Evolutionary conservation across 2,329 filamentous ascomycete genomes (phyloP).

Genomic region (Pseudohalonectria lignicola): DNA sequence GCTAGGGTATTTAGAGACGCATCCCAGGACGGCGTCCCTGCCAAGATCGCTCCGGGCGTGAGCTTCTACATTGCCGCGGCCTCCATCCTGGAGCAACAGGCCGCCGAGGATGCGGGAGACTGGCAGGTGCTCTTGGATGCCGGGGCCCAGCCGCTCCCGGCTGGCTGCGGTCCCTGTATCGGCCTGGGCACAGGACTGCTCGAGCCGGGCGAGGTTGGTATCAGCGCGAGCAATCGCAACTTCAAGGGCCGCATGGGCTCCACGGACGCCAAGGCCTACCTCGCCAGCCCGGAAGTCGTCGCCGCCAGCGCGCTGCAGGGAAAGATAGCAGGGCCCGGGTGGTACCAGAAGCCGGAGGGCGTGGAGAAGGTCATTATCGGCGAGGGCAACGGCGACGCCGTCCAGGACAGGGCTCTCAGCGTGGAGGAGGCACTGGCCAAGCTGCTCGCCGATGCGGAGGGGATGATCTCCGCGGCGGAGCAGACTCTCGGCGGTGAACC

Average conservation of each 20-base stretch:
- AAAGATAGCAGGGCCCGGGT: constrained; percentile 64
- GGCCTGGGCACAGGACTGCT: constrained; percentile 65
- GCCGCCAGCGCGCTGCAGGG: constrained; percentile 75
- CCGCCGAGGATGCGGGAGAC: constrained; percentile 69
- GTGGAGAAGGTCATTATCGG: constrained; percentile 22
- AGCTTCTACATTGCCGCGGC: constrained; percentile 86
- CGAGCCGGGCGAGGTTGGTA: constrained; percentile 71
- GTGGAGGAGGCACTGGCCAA: constrained; percentile 63
- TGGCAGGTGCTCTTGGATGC: constrained; percentile 77
- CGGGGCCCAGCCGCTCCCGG: constrained; percentile 60
- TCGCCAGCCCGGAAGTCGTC: constrained; percentile 83
- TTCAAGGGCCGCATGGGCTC: constrained; percentile 88
- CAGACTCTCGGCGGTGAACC: constrained; percentile 24
- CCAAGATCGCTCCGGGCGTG: constrained; percentile 66
- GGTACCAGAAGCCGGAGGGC: constrained; percentile 47
- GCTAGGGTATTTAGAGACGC: constrained; percentile 79
- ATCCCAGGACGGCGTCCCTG: constrained; percentile 48
- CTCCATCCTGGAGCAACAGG: constrained; percentile 63
- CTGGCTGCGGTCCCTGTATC: constrained; percentile 78
- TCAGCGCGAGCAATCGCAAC: constrained; percentile 76
- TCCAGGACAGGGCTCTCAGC: constrained; percentile 7
- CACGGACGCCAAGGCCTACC: constrained; percentile 69
- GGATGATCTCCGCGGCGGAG: constrained; percentile 43
- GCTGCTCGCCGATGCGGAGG: constrained; percentile 58
- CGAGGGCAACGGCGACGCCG: constrained; percentile 12